Conservation (phyloP, 345 rosid species). For the Nasturtium officinale region DNA sequence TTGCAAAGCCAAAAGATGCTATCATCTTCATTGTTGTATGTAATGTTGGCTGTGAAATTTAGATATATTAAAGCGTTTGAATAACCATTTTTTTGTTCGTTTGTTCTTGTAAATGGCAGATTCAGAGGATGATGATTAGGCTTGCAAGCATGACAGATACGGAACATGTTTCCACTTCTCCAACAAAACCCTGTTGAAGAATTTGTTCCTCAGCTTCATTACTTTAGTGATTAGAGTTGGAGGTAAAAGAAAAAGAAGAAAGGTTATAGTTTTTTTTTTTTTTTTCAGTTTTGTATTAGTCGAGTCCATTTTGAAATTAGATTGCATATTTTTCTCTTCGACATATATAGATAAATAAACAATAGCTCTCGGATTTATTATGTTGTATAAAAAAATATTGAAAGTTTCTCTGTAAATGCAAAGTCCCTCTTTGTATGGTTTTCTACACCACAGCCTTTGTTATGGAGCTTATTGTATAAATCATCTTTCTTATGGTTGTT, state of each 20-base stretch:
- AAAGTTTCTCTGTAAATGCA: constrained; percentile 43
- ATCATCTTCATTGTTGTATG: neutral
- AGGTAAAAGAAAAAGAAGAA: constrained; percentile 19
- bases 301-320: constrained; percentile 20
- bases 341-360: constrained; percentile 22
- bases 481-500: neutral
- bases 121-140: constrained; percentile 93
- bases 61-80: neutral
- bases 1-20: neutral
- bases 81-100: constrained; percentile 6
- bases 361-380: constrained; percentile 5
- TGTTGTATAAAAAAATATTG: constrained; percentile 40
- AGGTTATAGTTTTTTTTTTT: constrained; percentile 23
- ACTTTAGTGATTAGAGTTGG: constrained; percentile 34
- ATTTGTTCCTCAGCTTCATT: constrained; percentile 22
- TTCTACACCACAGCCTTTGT: neutral
- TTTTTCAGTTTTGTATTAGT: constrained; percentile 28
- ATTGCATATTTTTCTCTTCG: constrained; percentile 27
- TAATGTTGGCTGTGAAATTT: constrained; percentile 17
- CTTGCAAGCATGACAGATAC: constrained; percentile 27
- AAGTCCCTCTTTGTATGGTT: constrained; percentile 33
- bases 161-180: constrained; percentile 42
- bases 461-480: neutral
- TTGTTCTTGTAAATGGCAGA: constrained; percentile 52
- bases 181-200: constrained; percentile 26